phyloP scores from a whole-genome alignment of 345 rosid genomes.

The Arabidopsis thaliana region DNA sequence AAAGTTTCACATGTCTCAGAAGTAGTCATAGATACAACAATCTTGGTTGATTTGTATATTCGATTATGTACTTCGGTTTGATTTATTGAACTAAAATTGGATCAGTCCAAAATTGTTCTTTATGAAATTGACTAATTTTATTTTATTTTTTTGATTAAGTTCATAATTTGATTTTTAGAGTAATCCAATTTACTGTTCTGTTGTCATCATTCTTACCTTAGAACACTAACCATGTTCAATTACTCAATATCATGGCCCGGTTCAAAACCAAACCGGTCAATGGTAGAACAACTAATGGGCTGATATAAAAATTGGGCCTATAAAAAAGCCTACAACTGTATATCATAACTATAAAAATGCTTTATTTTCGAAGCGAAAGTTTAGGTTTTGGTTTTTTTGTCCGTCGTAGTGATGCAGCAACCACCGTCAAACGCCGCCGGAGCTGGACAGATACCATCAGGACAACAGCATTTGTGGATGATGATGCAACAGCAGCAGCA shows the following conservation, averaged over 20 bases:
- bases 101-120: not conserved
- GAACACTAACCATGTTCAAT: not conserved
- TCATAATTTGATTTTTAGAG: not conserved
- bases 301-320: not conserved
- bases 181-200: not conserved
- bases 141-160: no score
- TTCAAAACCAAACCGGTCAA: constrained; percentile 22
- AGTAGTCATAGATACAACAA: not conserved
- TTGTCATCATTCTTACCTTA: not conserved
- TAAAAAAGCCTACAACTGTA: constrained; percentile 9
- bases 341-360: not conserved
- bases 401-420: constrained; percentile 69
- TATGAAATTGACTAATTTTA: not conserved
- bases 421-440: constrained; percentile 58
- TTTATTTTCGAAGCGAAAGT: not conserved
- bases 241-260: not conserved
- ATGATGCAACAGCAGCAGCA: constrained; percentile 55
- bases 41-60: not conserved
- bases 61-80: not conserved
- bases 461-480: constrained; percentile 67
- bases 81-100: not conserved
- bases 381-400: constrained; percentile 31
- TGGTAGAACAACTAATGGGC: constrained; percentile 3
- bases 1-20: not conserved
- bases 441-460: constrained; percentile 47